Conservation (phyloP, 1,284 basidiomycete genomes). For the Vanrija pseudolonga region DNA sequence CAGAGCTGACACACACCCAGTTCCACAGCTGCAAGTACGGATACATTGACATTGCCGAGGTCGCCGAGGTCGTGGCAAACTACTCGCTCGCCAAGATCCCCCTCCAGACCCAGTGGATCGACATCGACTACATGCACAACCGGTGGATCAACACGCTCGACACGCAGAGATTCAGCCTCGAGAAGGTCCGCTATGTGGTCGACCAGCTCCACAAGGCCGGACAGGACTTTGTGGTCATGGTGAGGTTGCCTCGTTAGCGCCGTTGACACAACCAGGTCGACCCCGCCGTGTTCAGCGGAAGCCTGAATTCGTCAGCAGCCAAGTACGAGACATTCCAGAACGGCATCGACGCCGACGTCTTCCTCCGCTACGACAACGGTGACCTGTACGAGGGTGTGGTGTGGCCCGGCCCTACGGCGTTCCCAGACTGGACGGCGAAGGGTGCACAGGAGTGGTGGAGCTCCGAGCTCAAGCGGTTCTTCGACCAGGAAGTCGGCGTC, state of each 20-base stretch:
- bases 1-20: neutral
- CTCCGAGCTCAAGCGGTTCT: conserved; percentile 61
- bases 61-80: conserved; percentile 32
- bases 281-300: conserved; percentile 57
- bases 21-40: conserved; percentile 39
- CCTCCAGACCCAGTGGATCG: conserved; percentile 26
- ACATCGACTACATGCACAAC: conserved; percentile 63
- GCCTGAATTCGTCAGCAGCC: conserved; percentile 25
- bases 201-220: conserved; percentile 58
- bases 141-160: conserved; percentile 65
- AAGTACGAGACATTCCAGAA: conserved; percentile 59
- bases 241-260: neutral
- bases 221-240: conserved; percentile 65
- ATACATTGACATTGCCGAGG: conserved; percentile 30
- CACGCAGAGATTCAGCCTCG: conserved; percentile 62
- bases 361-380: conserved; percentile 60
- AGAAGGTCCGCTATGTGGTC: conserved; percentile 63
- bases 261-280: conserved; percentile 50
- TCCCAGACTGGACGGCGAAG: conserved; percentile 64
- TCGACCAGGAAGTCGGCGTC: conserved; percentile 40
- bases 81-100: conserved; percentile 27
- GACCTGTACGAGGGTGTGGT: conserved; percentile 62
- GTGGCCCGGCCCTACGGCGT: conserved; percentile 68
- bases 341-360: conserved; percentile 58
- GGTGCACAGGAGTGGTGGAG: conserved; percentile 59